Base-by-base conservation (phyloP, 441 rosid species). In the Cnidoscolus chayamansa region DNA sequence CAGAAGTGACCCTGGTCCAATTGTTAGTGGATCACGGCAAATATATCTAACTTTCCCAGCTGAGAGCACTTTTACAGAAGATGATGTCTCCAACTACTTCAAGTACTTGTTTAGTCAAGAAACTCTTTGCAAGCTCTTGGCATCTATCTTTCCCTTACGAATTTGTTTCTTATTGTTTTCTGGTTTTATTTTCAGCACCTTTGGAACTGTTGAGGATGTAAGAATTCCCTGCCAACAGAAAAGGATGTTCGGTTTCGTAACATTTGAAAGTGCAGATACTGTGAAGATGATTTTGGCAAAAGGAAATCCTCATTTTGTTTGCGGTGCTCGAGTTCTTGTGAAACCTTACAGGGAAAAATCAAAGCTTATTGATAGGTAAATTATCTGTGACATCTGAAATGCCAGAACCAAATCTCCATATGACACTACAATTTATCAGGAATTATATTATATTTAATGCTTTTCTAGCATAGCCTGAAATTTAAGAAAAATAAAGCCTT, bases 261-360 rank as follows among this genome's bases (percentile, higher is more conserved):
- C 95, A n/a, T 90, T 90, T 77, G 87, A 71, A 69, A 72, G 80
- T 65, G 69, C 93, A 51, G 89, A 86, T 12, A 88, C 95, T 0
- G 95, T 84, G 65, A 82, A 85, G 70, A 79, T 78, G 70, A 81
- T 90, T 50, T 78, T 88, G 78, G 85, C 86, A 0, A 86, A 90
- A 81, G 89, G 89, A 43, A 88, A 88, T 78, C 93, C 91, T 16
- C 96, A 90, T 84, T 90, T 74, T 74, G 89, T 90, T 30, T 81
- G 88, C 4, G 87, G 84, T n/a, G 84, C 91, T 75, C 91, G 89
- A 16, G 89, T 90, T 69, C 86, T 90, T 53, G 93, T 88, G 25
- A 90, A 88, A 74, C 96, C 91, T 49, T 90, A 90, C 81, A 74
- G 87, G 80, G 96, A 90, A 74, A 90, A 84, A 73, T 78, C 90